Percentiles rank a stretch among this genome's conserved stretches.
Conservation (phyloP, 2,329 filamentous ascomycete genomes). For the Fusarium xyrophilum region DNA sequence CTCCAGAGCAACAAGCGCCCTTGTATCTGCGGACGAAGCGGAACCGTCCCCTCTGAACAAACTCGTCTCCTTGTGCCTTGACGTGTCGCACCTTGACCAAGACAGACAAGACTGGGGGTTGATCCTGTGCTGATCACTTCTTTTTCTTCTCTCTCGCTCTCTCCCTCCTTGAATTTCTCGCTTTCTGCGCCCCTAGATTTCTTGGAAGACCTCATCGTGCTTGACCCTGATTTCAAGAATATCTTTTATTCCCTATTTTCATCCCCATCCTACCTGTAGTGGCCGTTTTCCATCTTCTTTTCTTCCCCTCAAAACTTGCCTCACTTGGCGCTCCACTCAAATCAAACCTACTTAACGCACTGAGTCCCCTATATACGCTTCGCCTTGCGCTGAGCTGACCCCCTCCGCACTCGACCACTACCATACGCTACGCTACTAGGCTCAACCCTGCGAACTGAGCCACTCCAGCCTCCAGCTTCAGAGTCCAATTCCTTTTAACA, state of each 20-base stretch:
- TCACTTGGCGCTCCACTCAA: constrained; percentile 16
- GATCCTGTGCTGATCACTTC: constrained; percentile 29
- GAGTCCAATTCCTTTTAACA: constrained; percentile 22
- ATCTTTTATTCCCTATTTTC: background rate
- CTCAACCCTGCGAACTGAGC: constrained; percentile 17
- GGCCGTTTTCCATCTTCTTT: background rate
- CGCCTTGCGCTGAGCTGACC: constrained; percentile 28
- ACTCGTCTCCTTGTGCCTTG: constrained; percentile 22
- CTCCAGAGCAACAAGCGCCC: background rate
- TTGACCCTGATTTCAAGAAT: background rate
- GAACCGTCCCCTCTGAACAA: constrained; percentile 28
- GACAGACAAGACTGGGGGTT: constrained; percentile 28
- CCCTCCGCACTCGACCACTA: background rate
- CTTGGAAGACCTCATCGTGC: constrained; percentile 10
- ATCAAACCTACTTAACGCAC: constrained; percentile 1
- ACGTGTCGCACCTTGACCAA: constrained; percentile 37
- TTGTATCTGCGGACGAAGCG: constrained; percentile 19
- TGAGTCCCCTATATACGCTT: constrained; percentile 11
- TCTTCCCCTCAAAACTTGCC: background rate
- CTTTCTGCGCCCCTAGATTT: constrained; percentile 25
- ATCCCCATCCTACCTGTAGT: background rate
- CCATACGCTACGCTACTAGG: background rate
- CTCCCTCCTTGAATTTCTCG: constrained; percentile 19
- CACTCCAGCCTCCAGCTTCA: constrained; percentile 22
- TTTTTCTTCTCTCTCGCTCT: constrained; percentile 5